Percentiles rank a stretch among this genome's conserved stretches.
These are phyloP conservation scores for Mycena rebaudengoi DNA, from an alignment of 768 basidiomycete genomes.

Conservation along the genomic window DNA sequence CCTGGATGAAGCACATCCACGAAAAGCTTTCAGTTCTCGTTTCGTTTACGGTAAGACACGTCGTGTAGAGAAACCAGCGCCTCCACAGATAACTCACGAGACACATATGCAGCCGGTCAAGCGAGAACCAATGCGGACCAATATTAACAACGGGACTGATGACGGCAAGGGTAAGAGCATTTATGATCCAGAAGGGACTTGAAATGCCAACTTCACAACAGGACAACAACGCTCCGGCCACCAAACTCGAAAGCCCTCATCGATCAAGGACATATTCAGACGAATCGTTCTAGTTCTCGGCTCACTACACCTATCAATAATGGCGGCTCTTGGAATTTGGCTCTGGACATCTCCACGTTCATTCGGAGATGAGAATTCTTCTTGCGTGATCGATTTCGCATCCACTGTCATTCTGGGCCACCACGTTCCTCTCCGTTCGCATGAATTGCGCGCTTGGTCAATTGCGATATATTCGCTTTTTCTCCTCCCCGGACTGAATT, in stretches of 20 bases:
- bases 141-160: no score
- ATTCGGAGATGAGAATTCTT: background rate
- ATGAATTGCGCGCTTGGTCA: background rate
- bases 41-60: no score
- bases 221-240: background rate
- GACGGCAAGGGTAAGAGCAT: no score
- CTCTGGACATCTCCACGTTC: background rate
- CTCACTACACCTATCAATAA: background rate
- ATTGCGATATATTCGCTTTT: background rate
- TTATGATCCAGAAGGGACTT: background rate
- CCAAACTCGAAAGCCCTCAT: background rate
- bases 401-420: background rate
- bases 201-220: no score
- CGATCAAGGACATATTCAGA: background rate
- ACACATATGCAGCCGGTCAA: no score
- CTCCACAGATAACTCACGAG: no score
- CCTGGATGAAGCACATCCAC: background rate
- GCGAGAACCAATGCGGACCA: no score
- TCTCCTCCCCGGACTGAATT: slow-evolving; percentile 3
- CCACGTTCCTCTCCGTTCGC: background rate
- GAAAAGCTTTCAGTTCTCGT: background rate
- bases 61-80: no score
- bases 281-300: background rate
- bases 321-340: slow-evolving; percentile 15
- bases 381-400: background rate